Evolutionary conservation across 2,329 filamentous ascomycete genomes (phyloP).

Genomic region (Xylariaceae sp.): DNA sequence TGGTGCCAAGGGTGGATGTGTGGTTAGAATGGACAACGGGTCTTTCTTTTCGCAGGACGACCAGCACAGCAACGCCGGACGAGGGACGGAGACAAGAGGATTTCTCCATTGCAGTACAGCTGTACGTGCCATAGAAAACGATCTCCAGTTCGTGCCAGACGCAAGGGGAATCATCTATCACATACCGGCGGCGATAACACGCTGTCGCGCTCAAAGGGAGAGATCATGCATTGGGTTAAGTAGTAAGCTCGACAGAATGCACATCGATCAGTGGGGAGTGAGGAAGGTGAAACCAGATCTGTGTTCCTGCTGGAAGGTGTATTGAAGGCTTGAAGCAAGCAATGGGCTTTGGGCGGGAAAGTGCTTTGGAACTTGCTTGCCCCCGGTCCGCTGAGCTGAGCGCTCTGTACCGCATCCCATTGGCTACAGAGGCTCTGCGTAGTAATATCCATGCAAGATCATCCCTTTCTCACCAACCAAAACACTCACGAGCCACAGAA

Average conservation of each 20-base stretch:
- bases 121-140: no score
- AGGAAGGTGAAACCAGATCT: slow-evolving; percentile 8
- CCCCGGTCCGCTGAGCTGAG: slow-evolving; percentile 11
- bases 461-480: slow-evolving; percentile 9
- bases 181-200: not conserved
- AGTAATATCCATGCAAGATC: slow-evolving; percentile 16
- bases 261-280: no score
- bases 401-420: slow-evolving; percentile 7
- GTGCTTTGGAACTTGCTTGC: slow-evolving; percentile 9
- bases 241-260: not conserved
- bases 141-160: no score
- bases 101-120: no score
- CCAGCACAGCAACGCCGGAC: not conserved
- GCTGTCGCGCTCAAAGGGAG: slow-evolving; percentile 3
- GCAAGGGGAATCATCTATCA: no score
- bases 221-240: not conserved
- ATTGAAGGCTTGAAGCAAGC: not conserved
- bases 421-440: slow-evolving; percentile 13
- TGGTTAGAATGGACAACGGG: slow-evolving; percentile 8
- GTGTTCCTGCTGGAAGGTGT: no score
- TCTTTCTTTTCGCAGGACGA: not conserved
- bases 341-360: not conserved
- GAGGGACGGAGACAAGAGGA: no score
- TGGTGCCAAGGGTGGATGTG: slow-evolving; percentile 13
- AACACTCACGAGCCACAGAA: slow-evolving; percentile 6